These are phyloP conservation scores for Mycena capillaripes DNA, from an alignment of 768 basidiomycete species.

Conservation along the genomic window DNA sequence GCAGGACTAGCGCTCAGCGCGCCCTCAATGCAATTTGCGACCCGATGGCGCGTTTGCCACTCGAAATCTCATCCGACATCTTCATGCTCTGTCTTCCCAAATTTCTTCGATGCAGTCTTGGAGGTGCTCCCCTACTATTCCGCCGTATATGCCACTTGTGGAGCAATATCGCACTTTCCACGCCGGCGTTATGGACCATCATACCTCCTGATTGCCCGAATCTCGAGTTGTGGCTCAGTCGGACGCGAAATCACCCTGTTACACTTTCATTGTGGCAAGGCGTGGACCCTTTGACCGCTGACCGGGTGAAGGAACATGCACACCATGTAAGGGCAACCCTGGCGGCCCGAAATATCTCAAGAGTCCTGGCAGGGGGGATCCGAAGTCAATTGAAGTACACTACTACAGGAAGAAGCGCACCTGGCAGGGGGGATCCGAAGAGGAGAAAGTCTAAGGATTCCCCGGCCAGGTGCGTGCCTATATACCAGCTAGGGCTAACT, in stretches of 20 bases:
- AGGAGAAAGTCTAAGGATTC: too few species aligned
- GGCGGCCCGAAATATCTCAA: too few species aligned
- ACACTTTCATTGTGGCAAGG: neutral
- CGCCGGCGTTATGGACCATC: neutral
- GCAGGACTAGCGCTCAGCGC: neutral
- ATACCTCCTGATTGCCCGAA: neutral
- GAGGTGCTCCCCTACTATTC: neutral
- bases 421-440: too few species aligned
- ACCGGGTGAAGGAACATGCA: neutral
- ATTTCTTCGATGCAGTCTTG: neutral
- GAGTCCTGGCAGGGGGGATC: too few species aligned
- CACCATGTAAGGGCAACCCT: too few species aligned
- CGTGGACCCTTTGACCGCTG: too few species aligned
- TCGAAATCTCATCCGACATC: slow-evolving; percentile 13
- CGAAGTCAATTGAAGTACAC: too few species aligned
- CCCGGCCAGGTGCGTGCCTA: too few species aligned
- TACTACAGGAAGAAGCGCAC: too few species aligned
- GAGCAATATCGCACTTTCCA: neutral
- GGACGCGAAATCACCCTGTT: neutral
- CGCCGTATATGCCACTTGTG: neutral
- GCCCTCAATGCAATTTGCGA: neutral
- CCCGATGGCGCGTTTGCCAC: neutral
- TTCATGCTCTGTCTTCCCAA: neutral
- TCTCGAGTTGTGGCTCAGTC: neutral
- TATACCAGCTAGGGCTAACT: too few species aligned